Evolutionary conservation across 2,329 filamentous ascomycete genomes (phyloP).

Genomic region (Alternaria sp.): DNA sequence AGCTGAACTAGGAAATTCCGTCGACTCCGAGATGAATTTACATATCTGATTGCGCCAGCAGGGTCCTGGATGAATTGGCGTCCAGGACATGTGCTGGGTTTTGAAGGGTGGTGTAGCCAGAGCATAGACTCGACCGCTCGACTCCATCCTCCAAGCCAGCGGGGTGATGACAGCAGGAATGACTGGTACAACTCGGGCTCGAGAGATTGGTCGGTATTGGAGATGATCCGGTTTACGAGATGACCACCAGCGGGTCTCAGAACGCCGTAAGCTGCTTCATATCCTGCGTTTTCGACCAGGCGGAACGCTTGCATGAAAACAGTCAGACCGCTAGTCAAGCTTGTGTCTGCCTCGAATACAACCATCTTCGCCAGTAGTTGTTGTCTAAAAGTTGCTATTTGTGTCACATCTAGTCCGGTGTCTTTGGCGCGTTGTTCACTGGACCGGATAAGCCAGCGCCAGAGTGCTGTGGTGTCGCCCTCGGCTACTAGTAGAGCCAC

Average conservation of each 20-base stretch:
- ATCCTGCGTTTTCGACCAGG: constrained; percentile 23
- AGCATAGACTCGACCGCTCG: constrained; percentile 39
- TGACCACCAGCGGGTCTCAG: constrained; percentile 37
- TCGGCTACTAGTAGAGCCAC: constrained; percentile 36
- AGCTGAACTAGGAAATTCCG: constrained; percentile 42
- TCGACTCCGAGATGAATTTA: constrained; percentile 20
- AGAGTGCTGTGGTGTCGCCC: constrained; percentile 32
- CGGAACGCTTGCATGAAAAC: constrained; percentile 39
- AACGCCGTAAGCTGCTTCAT: constrained; percentile 16
- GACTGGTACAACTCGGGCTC: constrained; percentile 33
- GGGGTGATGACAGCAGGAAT: constrained; percentile 33
- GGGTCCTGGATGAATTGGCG: constrained; percentile 39
- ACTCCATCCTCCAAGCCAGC: constrained; percentile 39
- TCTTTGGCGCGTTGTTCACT: constrained; percentile 30
- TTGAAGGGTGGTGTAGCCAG: constrained; percentile 43
- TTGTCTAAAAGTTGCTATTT: constrained; percentile 30
- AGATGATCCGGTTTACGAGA: constrained; percentile 39
- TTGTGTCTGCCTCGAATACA: constrained; percentile 18
- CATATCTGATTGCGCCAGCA: constrained; percentile 26
- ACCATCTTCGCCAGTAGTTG: constrained; percentile 40
- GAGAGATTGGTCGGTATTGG: constrained; percentile 15
- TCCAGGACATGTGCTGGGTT: constrained; percentile 29
- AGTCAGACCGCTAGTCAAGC: constrained; percentile 30
- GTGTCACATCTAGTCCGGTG: constrained; percentile 23
- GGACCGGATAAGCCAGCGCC: constrained; percentile 43